Conservation (phyloP, 2,329 filamentous ascomycete species). For the Magnaporthiopsis rhizophila region DNA sequence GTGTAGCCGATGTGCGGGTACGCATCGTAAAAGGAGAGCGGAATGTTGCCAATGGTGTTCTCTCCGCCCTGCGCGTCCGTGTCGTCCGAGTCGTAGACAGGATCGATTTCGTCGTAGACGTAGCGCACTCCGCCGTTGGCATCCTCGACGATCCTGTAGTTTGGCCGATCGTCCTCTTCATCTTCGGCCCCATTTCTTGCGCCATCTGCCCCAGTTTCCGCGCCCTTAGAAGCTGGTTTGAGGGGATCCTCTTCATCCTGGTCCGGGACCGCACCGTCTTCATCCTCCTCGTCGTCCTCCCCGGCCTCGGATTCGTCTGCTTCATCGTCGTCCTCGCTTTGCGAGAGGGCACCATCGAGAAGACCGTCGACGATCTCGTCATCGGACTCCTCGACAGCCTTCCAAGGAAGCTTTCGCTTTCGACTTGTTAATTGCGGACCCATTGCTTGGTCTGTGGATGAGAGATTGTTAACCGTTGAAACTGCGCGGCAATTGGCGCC, state of each 20-base stretch:
- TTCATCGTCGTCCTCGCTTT: constrained; percentile 49
- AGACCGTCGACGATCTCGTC: constrained; percentile 50
- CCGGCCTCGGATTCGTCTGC: constrained; percentile 31
- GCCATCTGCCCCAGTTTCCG: constrained; percentile 16
- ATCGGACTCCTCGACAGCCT: constrained; percentile 47
- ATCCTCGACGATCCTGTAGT: constrained; percentile 59
- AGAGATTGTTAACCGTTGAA: not conserved
- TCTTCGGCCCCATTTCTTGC: constrained; percentile 11
- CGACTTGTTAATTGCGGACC: constrained; percentile 34
- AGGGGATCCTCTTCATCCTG: constrained; percentile 27
- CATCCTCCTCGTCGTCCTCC: constrained; percentile 35
- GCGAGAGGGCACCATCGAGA: constrained; percentile 48
- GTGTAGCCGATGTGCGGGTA: constrained; percentile 98
- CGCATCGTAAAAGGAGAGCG: constrained; percentile 89
- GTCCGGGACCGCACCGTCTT: constrained; percentile 34
- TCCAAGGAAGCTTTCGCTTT: constrained; percentile 58
- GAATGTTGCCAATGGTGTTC: constrained; percentile 95
- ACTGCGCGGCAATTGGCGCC: not conserved
- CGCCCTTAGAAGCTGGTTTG: constrained; percentile 23
- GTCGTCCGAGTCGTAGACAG: constrained; percentile 93
- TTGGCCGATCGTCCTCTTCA: constrained; percentile 31
- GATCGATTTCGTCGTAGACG: constrained; percentile 87
- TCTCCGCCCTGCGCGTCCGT: constrained; percentile 68
- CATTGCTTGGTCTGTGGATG: constrained; percentile 22
- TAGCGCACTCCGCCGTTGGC: constrained; percentile 89